phyloP scores from a whole-genome alignment of 2,329 filamentous ascomycete genomes.

The Cordyceps javanica region DNA sequence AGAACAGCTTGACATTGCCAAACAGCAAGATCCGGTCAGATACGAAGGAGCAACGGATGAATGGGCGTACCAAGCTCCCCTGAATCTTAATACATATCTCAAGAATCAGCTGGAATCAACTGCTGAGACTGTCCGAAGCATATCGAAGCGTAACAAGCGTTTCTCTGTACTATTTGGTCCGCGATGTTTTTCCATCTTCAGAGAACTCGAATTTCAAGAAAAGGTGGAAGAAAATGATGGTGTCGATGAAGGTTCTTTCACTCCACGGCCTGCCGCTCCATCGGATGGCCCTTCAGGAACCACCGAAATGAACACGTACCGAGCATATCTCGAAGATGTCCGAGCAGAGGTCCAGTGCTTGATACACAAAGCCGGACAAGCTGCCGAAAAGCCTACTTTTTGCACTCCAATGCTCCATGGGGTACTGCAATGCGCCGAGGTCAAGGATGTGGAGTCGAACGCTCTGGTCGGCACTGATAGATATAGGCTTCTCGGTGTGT shows the following conservation, averaged over 20 bases:
- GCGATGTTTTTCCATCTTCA: slow-evolving; percentile 43
- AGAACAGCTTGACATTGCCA: slow-evolving; percentile 32
- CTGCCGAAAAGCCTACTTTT: slow-evolving; percentile 24
- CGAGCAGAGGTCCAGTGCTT: slow-evolving; percentile 42
- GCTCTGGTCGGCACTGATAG: slow-evolving; percentile 25
- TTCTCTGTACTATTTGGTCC: slow-evolving; percentile 49
- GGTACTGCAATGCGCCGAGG: slow-evolving; percentile 26
- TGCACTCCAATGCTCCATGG: slow-evolving; percentile 27
- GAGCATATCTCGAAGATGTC: slow-evolving; percentile 45
- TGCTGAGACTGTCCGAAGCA: slow-evolving; percentile 34
- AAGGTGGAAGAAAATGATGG: slow-evolving; percentile 30
- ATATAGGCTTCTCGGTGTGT: slow-evolving; percentile 31
- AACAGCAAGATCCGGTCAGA: slow-evolving; percentile 40
- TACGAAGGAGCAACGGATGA: slow-evolving; percentile 38
- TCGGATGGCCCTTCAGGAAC: slow-evolving; percentile 26
- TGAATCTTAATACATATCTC: slow-evolving; percentile 45
- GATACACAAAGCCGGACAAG: slow-evolving; percentile 30
- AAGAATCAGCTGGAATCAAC: slow-evolving; percentile 39
- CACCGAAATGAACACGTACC: slow-evolving; percentile 34
- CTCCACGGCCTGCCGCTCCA: slow-evolving; percentile 28
- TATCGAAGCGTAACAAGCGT: slow-evolving; percentile 51
- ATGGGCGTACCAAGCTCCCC: slow-evolving; percentile 34
- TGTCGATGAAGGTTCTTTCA: slow-evolving; percentile 33
- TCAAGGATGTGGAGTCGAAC: slow-evolving; percentile 22
- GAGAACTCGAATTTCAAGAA: slow-evolving; percentile 43